Conservation (phyloP, 768 basidiomycete species). For the Boletus pseudo-olivaceus region DNA sequence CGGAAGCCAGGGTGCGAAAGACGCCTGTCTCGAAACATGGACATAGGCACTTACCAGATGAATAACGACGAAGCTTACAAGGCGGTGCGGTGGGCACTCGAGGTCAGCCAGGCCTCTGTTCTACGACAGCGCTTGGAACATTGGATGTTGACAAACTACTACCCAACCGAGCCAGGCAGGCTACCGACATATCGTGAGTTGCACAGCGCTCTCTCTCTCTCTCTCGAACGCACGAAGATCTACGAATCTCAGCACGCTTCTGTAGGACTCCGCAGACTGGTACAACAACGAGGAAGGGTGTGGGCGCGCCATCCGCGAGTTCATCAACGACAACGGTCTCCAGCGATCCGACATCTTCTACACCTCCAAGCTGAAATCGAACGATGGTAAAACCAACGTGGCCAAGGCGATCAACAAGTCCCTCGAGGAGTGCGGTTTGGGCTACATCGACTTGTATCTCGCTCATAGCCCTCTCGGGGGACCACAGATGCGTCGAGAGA, state of each 20-base stretch:
- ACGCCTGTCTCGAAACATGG: background rate
- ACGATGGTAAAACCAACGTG: slow-evolving; percentile 44
- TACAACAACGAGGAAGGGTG: slow-evolving; percentile 56
- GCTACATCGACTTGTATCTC: slow-evolving; percentile 1
- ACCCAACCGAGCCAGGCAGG: background rate
- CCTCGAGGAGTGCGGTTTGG: slow-evolving; percentile 38
- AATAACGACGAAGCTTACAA: slow-evolving; percentile 4
- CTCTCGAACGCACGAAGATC: background rate
- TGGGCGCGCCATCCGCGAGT: slow-evolving; percentile 58
- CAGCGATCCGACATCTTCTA: slow-evolving; percentile 53
- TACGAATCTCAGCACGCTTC: background rate
- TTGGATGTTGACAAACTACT: background rate
- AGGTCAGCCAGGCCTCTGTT: slow-evolving; percentile 1
- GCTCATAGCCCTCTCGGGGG: slow-evolving; percentile 4
- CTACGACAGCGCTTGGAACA: background rate
- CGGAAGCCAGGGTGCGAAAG: background rate
- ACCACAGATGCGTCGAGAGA: slow-evolving; percentile 3
- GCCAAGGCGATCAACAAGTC: slow-evolving; percentile 51
- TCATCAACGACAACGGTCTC: slow-evolving; percentile 43
- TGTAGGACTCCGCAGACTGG: slow-evolving; percentile 7
- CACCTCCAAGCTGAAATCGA: slow-evolving; percentile 65
- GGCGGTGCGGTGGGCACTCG: slow-evolving; percentile 7
- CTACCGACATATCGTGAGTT: slow-evolving; percentile 11
- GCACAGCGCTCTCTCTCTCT: no score
- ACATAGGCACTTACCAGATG: slow-evolving; percentile 2